phyloP scores from a whole-genome alignment of 352 stramenopile genomes.

The Phytophthora fragariaefolia region DNA sequence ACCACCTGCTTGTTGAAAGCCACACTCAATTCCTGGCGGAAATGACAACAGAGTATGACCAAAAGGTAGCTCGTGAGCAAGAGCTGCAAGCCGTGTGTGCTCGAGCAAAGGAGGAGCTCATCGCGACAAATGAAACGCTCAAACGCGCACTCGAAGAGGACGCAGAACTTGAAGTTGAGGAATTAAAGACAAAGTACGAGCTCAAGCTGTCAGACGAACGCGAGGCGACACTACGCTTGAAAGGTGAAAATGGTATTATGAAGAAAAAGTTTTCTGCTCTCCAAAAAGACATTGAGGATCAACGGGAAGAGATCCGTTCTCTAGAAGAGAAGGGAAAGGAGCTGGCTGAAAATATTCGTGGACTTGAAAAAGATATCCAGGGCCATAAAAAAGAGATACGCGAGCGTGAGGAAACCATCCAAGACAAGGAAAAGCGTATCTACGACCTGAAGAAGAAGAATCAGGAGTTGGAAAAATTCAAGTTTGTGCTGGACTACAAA shows the following conservation, averaged over 20 bases:
- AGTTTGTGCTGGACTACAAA: conserved; percentile 97
- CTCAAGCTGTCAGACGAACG: conserved; percentile 89
- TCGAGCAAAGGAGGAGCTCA: conserved; percentile 71
- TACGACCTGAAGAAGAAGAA: conserved; percentile 99
- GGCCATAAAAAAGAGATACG: conserved; percentile 94
- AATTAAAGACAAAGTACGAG: conserved; percentile 93
- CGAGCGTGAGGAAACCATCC: conserved; percentile 94
- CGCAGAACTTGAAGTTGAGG: conserved; percentile 94
- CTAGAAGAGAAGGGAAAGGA: conserved; percentile 94
- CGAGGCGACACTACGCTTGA: conserved; percentile 93
- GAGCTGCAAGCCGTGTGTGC: conserved; percentile 71
- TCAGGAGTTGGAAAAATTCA: conserved; percentile 97
- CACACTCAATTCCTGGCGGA: conserved; percentile 90
- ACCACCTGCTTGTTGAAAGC: conserved; percentile 77
- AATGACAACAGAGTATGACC: conserved; percentile 92
- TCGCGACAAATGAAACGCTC: conserved; percentile 89
- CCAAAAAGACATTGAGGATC: conserved; percentile 95
- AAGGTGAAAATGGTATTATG: conserved; percentile 97
- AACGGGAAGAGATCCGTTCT: conserved; percentile 93
- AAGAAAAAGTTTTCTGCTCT: conserved; percentile 96
- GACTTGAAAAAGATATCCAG: conserved; percentile 93
- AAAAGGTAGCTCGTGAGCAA: conserved; percentile 90
- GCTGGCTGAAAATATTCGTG: conserved; percentile 92
- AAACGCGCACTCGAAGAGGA: conserved; percentile 95
- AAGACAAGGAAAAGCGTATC: conserved; percentile 97